These are phyloP conservation scores for Carex littledalei DNA, from an alignment of 176 grass and related monocot species.

Conservation along the genomic window DNA sequence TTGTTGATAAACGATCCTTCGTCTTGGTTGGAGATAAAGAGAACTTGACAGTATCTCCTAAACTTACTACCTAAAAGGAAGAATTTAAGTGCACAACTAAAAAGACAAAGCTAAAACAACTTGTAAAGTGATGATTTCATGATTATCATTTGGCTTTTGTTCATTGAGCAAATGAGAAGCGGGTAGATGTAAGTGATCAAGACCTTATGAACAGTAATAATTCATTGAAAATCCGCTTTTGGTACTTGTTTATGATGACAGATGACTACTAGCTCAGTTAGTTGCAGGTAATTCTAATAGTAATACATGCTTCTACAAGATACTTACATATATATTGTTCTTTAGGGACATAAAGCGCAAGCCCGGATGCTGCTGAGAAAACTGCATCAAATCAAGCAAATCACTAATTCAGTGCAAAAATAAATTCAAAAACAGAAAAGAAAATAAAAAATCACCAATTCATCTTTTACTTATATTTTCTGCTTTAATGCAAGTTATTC, in stretches of 20 bases:
- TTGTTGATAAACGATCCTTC: slow-evolving; percentile 88
- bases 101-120: neutral
- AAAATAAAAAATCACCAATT: neutral
- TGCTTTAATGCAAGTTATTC: neutral
- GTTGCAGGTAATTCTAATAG: too few relatives aligned
- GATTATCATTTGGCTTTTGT: neutral
- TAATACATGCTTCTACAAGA: neutral
- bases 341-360: slow-evolving; percentile 54
- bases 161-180: neutral
- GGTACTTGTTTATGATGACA: neutral
- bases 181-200: neutral
- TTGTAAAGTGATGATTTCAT: neutral
- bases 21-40: slow-evolving; percentile 88
- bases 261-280: too few relatives aligned
- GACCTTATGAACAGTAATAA: neutral
- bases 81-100: neutral
- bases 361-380: slow-evolving; percentile 77
- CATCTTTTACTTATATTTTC: neutral
- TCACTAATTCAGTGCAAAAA: neutral
- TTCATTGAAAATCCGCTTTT: neutral
- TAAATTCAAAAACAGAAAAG: neutral
- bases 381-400: slow-evolving; percentile 49
- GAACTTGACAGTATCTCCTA: slow-evolving; percentile 98
- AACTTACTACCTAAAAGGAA: slow-evolving; percentile 72
- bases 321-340: slow-evolving; percentile 80